Percentiles rank a stretch among this genome's conserved stretches.
phyloP scores from a whole-genome alignment of 441 rosid species.

The Eutrema salsugineum region DNA sequence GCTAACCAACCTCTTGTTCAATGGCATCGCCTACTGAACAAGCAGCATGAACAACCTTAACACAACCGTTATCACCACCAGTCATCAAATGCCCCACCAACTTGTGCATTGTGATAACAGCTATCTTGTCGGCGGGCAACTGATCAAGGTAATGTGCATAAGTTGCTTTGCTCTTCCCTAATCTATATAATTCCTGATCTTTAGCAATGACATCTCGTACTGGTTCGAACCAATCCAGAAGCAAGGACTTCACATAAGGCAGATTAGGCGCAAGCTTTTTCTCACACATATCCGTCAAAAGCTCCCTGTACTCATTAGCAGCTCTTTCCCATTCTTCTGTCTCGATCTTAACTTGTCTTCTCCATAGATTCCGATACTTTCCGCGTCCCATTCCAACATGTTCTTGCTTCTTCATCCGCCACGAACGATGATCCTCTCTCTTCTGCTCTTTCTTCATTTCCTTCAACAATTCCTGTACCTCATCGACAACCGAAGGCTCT shows the following conservation, averaged over 20 bases:
- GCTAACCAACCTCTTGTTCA: constrained; percentile 81
- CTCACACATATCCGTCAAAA: constrained; percentile 87
- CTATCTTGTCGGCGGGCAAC: constrained; percentile 85
- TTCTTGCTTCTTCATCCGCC: constrained; percentile 25
- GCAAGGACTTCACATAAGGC: constrained; percentile 85
- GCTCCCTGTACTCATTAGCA: constrained; percentile 79
- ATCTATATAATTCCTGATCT: constrained; percentile 62
- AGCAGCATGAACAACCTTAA: constrained; percentile 81
- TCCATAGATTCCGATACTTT: constrained; percentile 52
- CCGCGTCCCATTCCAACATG: constrained; percentile 40
- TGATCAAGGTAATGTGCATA: constrained; percentile 59
- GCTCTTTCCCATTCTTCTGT: constrained; percentile 96
- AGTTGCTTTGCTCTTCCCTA: constrained; percentile 45
- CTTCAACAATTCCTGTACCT: constrained; percentile 57
- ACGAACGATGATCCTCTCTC: constrained; percentile 30
- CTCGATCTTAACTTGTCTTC: constrained; percentile 87
- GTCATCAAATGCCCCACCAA: constrained; percentile 74
- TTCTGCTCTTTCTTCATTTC: constrained; percentile 55
- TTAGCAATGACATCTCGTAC: constrained; percentile 64
- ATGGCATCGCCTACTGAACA: constrained; percentile 76
- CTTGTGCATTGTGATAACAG: constrained; percentile 94
- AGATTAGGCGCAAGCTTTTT: constrained; percentile 86
- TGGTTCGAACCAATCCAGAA: constrained; percentile 98
- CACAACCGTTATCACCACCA: constrained; percentile 67
- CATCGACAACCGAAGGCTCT: constrained; percentile 56